These are phyloP conservation scores for Quercus gilva DNA, from an alignment of 306 rosid species.

Conservation along the genomic window DNA sequence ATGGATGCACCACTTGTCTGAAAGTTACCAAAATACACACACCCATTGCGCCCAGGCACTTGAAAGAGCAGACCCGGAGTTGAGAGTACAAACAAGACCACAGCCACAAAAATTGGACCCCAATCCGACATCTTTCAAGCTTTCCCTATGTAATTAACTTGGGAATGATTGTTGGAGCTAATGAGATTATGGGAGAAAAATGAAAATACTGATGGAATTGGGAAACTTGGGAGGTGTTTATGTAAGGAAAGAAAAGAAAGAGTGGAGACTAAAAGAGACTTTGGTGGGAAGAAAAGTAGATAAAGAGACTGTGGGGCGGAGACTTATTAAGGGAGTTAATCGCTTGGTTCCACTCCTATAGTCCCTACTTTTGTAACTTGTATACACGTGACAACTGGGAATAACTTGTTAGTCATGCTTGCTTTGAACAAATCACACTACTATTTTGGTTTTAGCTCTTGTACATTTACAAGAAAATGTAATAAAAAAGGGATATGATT, in stretches of 20 bases:
- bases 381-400: not conserved
- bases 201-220: not conserved
- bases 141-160: not conserved
- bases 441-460: not conserved
- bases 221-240: not conserved
- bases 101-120: slow-evolving; percentile 80
- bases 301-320: slow-evolving; percentile 22
- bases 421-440: not conserved
- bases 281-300: slow-evolving; percentile 32
- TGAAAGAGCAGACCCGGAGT: slow-evolving; percentile 81
- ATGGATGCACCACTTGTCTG: slow-evolving; percentile 82
- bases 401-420: not conserved
- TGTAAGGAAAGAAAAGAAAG: not conserved
- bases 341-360: slow-evolving; percentile 29
- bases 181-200: not conserved
- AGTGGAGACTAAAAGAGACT: slow-evolving; percentile 7
- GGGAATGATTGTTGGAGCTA: not conserved
- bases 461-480: not conserved
- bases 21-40: slow-evolving; percentile 76
- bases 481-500: not conserved
- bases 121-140: slow-evolving; percentile 55
- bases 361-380: not conserved
- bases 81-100: slow-evolving; percentile 63
- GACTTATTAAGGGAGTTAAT: slow-evolving; percentile 26
- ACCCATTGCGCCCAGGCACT: slow-evolving; percentile 67